These are phyloP conservation scores for Xylaria sp. DNA, from an alignment of 2,329 filamentous ascomycete genomes.

Conservation along the genomic window DNA sequence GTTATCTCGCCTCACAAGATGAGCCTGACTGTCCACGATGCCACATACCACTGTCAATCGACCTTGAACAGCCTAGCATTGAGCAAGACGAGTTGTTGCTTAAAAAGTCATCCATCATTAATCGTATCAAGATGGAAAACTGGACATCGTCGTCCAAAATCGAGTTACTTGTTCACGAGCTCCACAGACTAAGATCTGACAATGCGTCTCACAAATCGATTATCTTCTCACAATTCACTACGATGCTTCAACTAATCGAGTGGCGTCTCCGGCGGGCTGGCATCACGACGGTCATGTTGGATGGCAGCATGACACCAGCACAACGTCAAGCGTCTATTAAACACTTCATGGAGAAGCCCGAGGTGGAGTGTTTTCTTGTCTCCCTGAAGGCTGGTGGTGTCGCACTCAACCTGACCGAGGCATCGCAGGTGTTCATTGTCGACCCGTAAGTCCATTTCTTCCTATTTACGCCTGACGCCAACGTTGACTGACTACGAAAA, in stretches of 20 bases:
- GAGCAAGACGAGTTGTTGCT: constrained; percentile 86
- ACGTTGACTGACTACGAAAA: constrained; percentile 38
- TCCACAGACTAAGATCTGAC: constrained; percentile 89
- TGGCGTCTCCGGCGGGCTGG: constrained; percentile 96
- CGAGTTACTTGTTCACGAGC: constrained; percentile 90
- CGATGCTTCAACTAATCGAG: constrained; percentile 95
- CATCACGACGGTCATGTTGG: constrained; percentile 97
- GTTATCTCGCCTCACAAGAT: constrained; percentile 79
- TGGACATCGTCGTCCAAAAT: constrained; percentile 99
- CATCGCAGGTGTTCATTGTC: constrained; percentile 92
- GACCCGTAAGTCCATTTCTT: constrained; percentile 73
- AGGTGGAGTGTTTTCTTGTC: constrained; percentile 95
- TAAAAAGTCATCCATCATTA: constrained; percentile 97
- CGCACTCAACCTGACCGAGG: constrained; percentile 92
- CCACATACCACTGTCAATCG: constrained; percentile 87
- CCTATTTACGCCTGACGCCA: background rate
- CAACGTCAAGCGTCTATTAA: constrained; percentile 94
- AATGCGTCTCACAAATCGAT: constrained; percentile 96
- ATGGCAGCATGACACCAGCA: constrained; percentile 94
- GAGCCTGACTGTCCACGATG: constrained; percentile 85
- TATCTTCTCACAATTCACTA: constrained; percentile 96
- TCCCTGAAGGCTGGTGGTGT: constrained; percentile 96
- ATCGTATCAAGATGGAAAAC: constrained; percentile 97
- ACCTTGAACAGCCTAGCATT: constrained; percentile 93
- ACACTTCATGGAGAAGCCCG: constrained; percentile 92